Evolutionary conservation across 1,284 basidiomycete genomes (phyloP), one percentile per base, ranked within the genome.

Genomic region (Trichosporon faecale): DNA sequence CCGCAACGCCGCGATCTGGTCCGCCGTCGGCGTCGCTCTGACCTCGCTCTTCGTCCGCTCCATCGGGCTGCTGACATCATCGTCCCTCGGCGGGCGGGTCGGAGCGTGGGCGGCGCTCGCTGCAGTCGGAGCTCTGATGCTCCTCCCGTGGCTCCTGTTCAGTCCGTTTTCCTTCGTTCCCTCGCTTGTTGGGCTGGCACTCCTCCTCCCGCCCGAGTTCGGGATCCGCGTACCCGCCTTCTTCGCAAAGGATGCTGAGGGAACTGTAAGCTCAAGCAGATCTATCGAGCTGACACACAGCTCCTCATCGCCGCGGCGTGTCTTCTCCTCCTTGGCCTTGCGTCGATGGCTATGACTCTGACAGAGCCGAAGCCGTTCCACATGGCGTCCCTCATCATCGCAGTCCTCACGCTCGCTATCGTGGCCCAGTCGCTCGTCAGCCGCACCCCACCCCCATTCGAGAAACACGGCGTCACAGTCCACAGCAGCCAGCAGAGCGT

Each of bases 401-500:
- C 57, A 6, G 27, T 61, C 27, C 27, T 61, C 16, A 31, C 29
- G 16, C 57, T 61, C 16, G 57, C 57, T 4, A 31, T 61, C 14
- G 29, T 29, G 16, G 57, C 18, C 9, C 44, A 27, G 21, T 31
- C n/a, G 21, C 29, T 37, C 25, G 4, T 61, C 25, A 21, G 9
- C 21, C 69, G 61, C 27, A 61, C 66, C 2, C 23, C n/a, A 9
- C 23, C 46, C 0, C 60, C 65, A 16, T 68, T 68, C 49, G 23
- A 21, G 1, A n/a, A 40, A 2, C 25, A 65, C n/a, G 70, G 44
- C 5, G 33, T 68, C 16, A 63, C 52, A 2, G 44, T 73, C 18
- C 69, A 67, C 72, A 49, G 52, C 55, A 67, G 67, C 0, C 86
- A 87, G 35, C 85, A 89, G 66, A 92, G 92, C 35, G 78, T 86